Evolutionary conservation across 2,329 filamentous ascomycete species (phyloP).

Genomic region (Scedosporium boydii): DNA sequence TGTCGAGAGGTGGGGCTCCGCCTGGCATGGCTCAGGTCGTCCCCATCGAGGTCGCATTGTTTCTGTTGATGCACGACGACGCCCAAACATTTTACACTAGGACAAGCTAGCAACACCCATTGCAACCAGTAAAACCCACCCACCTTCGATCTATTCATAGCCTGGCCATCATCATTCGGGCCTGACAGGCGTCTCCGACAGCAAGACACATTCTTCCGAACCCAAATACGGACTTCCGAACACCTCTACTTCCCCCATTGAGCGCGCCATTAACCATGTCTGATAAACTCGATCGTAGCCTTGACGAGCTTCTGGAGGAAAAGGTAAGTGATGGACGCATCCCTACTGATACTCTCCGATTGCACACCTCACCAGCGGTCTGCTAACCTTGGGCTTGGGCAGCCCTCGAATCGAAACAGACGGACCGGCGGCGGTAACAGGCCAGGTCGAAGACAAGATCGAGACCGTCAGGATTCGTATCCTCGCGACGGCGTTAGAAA

Average conservation of each 20-base stretch:
- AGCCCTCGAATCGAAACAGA: constrained; percentile 19
- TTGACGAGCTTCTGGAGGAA: constrained; percentile 48
- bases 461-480: constrained; percentile 34
- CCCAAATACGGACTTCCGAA: not conserved
- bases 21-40: no score
- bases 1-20: no score
- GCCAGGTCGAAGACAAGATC: constrained; percentile 21
- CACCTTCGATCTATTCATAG: not conserved
- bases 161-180: not conserved
- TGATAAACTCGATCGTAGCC: constrained; percentile 42
- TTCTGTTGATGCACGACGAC: not conserved
- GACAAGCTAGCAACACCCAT: not conserved
- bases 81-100: not conserved
- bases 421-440: constrained; percentile 17
- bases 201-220: not conserved
- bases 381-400: constrained; percentile 5
- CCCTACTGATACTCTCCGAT: not conserved
- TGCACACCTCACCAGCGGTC: not conserved
- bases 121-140: not conserved
- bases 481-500: constrained; percentile 86
- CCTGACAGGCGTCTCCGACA: not conserved
- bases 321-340: constrained; percentile 22
- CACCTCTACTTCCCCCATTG: not conserved
- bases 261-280: constrained; percentile 18
- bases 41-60: not conserved